These are phyloP conservation scores for Oxytropis ochrocephala DNA, from an alignment of 306 rosid species.

Conservation along the genomic window DNA sequence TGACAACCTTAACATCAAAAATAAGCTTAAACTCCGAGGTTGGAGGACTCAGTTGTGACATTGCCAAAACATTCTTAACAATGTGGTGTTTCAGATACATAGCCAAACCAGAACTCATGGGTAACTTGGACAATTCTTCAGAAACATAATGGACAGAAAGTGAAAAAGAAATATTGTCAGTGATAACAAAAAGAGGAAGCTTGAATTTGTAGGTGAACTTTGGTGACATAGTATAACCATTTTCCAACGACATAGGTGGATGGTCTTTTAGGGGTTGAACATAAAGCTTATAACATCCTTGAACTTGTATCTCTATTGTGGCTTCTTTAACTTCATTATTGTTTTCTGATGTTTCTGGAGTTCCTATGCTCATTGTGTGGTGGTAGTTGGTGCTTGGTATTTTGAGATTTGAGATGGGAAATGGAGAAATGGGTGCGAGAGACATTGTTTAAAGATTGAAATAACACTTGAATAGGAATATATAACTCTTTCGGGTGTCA, in stretches of 20 bases:
- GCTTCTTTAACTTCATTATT: too few relatives aligned
- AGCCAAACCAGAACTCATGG: neutral
- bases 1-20: too few relatives aligned
- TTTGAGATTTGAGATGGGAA: too few relatives aligned
- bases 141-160: too few relatives aligned
- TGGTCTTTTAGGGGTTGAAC: neutral
- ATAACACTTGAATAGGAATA: too few relatives aligned
- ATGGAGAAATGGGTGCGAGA: neutral
- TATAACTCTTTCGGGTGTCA: too few relatives aligned
- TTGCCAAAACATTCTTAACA: neutral
- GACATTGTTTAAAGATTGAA: neutral
- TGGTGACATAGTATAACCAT: neutral
- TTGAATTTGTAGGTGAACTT: neutral
- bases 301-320: neutral
- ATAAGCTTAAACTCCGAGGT: too few relatives aligned
- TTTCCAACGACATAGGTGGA: neutral
- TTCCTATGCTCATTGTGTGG: neutral
- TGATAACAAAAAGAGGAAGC: neutral
- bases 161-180: too few relatives aligned
- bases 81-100: neutral
- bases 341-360: neutral
- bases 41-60: too few relatives aligned
- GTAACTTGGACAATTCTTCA: neutral
- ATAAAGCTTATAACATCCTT: neutral
- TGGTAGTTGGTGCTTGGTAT: too few relatives aligned